These are phyloP conservation scores for Backusella sp. DNA, from an alignment of 192 early-diverging fungal genomes.

Conservation along the genomic window DNA sequence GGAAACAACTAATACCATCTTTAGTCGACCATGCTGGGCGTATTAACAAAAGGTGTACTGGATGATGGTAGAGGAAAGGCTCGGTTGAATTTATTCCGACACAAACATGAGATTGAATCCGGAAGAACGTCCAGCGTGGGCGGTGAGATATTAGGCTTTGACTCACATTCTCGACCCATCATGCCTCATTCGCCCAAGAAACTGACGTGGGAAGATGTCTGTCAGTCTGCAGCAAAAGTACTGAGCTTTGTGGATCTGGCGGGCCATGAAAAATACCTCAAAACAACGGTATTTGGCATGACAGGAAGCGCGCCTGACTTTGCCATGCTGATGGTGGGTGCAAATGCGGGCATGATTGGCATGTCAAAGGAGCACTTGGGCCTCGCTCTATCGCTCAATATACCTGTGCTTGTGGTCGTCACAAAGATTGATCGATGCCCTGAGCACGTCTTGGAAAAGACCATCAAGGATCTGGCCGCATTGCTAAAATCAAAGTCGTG, in stretches of 20 bases:
- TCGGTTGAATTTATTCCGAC: conserved; percentile 83
- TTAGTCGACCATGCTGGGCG: conserved; percentile 82
- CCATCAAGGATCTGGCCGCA: conserved; percentile 78
- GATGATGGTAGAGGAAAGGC: conserved; percentile 94
- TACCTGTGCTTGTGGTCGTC: conserved; percentile 91
- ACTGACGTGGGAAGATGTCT: conserved; percentile 85
- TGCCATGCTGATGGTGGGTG: conserved; percentile 85
- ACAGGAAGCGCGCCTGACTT: conserved; percentile 89
- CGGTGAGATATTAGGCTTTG: conserved; percentile 89
- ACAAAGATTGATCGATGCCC: conserved; percentile 97
- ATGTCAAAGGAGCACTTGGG: conserved; percentile 96
- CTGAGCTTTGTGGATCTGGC: conserved; percentile 71
- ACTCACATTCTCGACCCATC: conserved; percentile 59
- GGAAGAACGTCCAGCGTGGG: conserved; percentile 90
- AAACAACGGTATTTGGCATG: conserved; percentile 94
- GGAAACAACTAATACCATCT: too few species aligned
- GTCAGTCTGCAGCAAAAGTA: conserved; percentile 72
- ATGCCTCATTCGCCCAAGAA: conserved; percentile 50
- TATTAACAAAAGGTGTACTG: conserved; percentile 84
- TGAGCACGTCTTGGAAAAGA: conserved; percentile 75
- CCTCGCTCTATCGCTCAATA: conserved; percentile 77
- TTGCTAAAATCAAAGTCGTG: conserved; percentile 87
- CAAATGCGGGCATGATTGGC: conserved; percentile 88
- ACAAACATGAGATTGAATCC: conserved; percentile 89
- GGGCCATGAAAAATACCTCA: conserved; percentile 94